phyloP scores from a whole-genome alignment of 768 basidiomycete genomes.

The Pleurotus platypus region DNA sequence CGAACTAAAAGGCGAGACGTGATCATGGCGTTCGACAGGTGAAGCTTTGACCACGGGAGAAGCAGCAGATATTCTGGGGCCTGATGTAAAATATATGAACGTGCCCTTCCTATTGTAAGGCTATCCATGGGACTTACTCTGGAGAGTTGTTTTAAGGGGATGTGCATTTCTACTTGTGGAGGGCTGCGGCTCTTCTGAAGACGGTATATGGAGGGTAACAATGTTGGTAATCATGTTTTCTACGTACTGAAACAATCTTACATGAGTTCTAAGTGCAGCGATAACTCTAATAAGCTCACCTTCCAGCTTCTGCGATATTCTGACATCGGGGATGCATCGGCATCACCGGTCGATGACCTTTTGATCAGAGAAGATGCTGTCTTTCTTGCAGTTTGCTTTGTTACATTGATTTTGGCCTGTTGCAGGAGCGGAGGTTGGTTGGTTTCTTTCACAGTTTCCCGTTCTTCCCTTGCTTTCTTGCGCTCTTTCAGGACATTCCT shows the following conservation, averaged over 20 bases:
- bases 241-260: neutral
- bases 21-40: too few species aligned
- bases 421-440: neutral
- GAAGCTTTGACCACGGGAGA: neutral
- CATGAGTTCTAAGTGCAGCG: too few species aligned
- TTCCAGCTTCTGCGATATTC: constrained; percentile 5
- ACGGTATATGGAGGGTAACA: neutral
- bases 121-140: too few species aligned
- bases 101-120: too few species aligned
- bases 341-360: neutral
- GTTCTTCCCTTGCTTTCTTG: constrained; percentile 27
- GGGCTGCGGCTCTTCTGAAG: neutral
- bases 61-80: neutral
- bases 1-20: neutral
- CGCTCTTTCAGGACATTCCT: constrained; percentile 46
- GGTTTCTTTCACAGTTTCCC: neutral
- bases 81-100: neutral
- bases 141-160: too few species aligned
- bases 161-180: too few species aligned
- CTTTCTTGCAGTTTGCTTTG: neutral
- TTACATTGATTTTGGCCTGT: neutral
- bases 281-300: neutral
- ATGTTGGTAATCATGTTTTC: neutral
- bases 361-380: neutral
- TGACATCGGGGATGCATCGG: neutral